Evolutionary conservation across 805 yeast species (phyloP), one percentile per base, ranked within the genome.

Genomic region (Metschnikowia aberdeeniae): DNA sequence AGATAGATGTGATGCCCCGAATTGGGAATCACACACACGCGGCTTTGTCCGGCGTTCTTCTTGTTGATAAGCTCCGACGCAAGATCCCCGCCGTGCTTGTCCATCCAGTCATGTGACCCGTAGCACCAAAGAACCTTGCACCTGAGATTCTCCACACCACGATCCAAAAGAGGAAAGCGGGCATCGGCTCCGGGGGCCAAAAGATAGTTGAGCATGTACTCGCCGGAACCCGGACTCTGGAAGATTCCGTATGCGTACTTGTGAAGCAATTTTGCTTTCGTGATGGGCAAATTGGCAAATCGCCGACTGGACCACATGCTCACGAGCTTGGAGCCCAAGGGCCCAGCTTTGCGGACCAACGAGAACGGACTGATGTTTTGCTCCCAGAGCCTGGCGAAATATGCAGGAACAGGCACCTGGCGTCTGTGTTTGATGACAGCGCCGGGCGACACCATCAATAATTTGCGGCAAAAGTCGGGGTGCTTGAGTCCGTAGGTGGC

Each of bases 161-260:
- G 63, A 13, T 68, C 72, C 4, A 63, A 53, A 43, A 92, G 67
- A 1, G 98, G 95, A 55, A 76, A 68, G 50, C 97, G 72, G 1
- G 97, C 95, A 40, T 80, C 79, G 0, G 96, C 98, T 3, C 98
- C 99, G 6, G 97, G 95, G 0, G 88, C 90, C 20, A 92, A 67
- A 14, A 89, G 70, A 58, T 84, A 86, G 53, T 88, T 86, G 52
- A 93, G 70, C 72, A 92, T 82, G 61, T 92, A 92, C 66, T 92
- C 99, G 6, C 98, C 98, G 0, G 95, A 86, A 0, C 99, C 99
- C 3, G 74, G 78, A 6, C 87, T 84, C 52, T 83, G 86, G 72
- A 93, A 93, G 10, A 90, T 87, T 4, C 82, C 78, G 63, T 92
- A 90, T 0, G 92, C 72, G 61, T 93, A 93, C 52, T 73, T 72